Base-by-base conservation (phyloP, 2,329 filamentous ascomycete species). In the Metarhizium album region DNA sequence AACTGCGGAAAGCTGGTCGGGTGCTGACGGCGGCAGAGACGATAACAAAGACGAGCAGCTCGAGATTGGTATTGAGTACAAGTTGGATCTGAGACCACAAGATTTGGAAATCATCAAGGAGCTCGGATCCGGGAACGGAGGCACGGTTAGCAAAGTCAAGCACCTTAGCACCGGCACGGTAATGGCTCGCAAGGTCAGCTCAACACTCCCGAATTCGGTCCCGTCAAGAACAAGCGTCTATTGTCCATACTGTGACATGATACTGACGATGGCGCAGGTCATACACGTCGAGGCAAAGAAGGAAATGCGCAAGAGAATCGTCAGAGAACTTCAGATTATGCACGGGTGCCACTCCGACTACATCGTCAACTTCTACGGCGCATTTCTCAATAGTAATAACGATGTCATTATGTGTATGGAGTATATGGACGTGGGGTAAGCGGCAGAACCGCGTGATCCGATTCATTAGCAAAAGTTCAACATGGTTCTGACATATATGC, bases 361-460 rank as follows among this genome's bases (percentile, higher is more conserved):
- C 68, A 97, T 98, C 62, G 93, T 98, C 54, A 95, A 86, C 50
- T 98, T 96, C 69, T 97, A 97, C 64, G 93, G 93, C 54, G 93
- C 93, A 37, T 98, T 97, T 65, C 80, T 97, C 63, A 97, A 95
- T 65, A 87, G 94, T 64, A 90, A 90, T 55, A 91, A 94, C 64
- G 93, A 98, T 71, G 94, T 98, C 53, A 94, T 97, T 60, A 91
- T 98, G 84, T 98, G 93, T 69, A 98, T 98, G 93, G 93, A 98
- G 68, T 97, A 98, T 67, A 95, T 95, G 89, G 93, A 98, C 70
- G 89, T 91, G 66, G 93, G 93, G 93, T 97, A 78, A 70, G 87
- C 23, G 23, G 73, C n/a, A 20, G 23, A 22, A n/a, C 49, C 29
- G 11, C 18, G n/a, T 9, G 23, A 11, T 23, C 11, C 4, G 42